Conservation (phyloP, 257 asterid species). For the Petrea volubilis region DNA sequence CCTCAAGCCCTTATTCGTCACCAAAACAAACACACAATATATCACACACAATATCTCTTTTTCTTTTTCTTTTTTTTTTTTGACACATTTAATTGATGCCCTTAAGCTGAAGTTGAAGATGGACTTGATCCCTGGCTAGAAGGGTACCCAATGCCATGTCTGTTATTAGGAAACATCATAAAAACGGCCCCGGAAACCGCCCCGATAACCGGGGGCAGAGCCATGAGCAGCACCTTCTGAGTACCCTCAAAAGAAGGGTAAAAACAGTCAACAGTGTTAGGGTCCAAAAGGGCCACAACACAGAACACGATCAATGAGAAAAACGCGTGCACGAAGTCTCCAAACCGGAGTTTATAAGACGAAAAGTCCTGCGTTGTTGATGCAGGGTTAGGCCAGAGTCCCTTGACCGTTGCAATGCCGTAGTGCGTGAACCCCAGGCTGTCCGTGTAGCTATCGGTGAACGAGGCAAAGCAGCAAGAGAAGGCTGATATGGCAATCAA, state of each 20-base stretch:
- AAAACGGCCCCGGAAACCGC: slow-evolving; percentile 50
- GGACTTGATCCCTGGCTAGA: slow-evolving; percentile 16
- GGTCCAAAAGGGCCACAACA: slow-evolving; percentile 63
- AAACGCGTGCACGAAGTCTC: slow-evolving; percentile 69
- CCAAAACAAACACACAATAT: not conserved
- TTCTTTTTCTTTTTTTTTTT: too few species aligned
- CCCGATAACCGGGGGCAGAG: slow-evolving; percentile 64
- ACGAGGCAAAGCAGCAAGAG: slow-evolving; percentile 68
- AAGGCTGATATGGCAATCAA: slow-evolving; percentile 48
- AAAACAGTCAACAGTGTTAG: slow-evolving; percentile 61
- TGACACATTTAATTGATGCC: not conserved
- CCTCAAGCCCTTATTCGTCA: not conserved
- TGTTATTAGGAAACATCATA: slow-evolving; percentile 57
- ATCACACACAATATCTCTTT: not conserved
- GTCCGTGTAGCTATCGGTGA: slow-evolving; percentile 77
- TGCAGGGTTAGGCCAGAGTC: slow-evolving; percentile 60
- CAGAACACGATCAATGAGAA: slow-evolving; percentile 54
- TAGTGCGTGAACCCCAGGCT: slow-evolving; percentile 48
- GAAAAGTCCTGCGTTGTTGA: slow-evolving; percentile 36
- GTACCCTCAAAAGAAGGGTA: slow-evolving; percentile 64
- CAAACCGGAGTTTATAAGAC: slow-evolving; percentile 46
- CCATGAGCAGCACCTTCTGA: slow-evolving; percentile 56
- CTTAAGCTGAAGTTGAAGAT: slow-evolving; percentile 13
- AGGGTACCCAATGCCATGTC: slow-evolving; percentile 85
- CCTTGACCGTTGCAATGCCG: slow-evolving; percentile 68